phyloP scores from a whole-genome alignment of 345 rosid genomes.

The Leavenworthia alabamica region DNA sequence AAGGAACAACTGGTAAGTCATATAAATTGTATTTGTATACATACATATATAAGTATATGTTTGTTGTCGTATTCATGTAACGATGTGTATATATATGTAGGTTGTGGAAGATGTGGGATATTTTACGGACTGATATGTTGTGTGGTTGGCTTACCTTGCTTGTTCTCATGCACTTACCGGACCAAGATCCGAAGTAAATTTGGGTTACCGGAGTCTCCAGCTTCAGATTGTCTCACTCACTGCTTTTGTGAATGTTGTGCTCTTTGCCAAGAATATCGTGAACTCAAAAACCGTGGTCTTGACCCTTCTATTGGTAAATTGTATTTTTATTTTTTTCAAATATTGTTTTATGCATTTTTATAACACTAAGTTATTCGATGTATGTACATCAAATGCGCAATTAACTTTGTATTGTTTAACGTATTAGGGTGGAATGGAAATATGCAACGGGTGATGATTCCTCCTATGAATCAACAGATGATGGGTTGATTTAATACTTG shows the following conservation, averaged over 20 bases:
- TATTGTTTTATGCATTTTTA: neutral
- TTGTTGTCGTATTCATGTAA: neutral
- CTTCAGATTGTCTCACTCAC: constrained; percentile 59
- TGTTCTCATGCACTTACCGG: constrained; percentile 57
- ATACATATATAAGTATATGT: too few species aligned
- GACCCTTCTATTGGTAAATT: constrained; percentile 56
- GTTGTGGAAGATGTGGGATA: constrained; percentile 45
- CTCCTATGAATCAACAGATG: constrained; percentile 51
- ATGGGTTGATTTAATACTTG: constrained; percentile 16
- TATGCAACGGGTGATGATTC: constrained; percentile 36
- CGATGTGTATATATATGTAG: constrained; percentile 21
- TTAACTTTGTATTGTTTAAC: neutral
- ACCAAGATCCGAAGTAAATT: constrained; percentile 54
- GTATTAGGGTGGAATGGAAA: constrained; percentile 53
- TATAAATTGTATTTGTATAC: too few species aligned
- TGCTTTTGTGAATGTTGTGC: constrained; percentile 59
- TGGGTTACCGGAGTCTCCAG: constrained; percentile 54
- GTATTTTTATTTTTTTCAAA: neutral
- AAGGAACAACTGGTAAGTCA: constrained; percentile 42
- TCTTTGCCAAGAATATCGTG: constrained; percentile 76
- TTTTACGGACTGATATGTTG: constrained; percentile 36
- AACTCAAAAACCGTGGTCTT: constrained; percentile 47
- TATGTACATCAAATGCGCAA: neutral
- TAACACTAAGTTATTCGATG: neutral
- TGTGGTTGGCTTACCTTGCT: constrained; percentile 42